A percentile compares a stretch with the other conserved stretches of the same genome.
Evolutionary conservation across 768 basidiomycete species (phyloP).

Genomic region (Auriculariales sp.): DNA sequence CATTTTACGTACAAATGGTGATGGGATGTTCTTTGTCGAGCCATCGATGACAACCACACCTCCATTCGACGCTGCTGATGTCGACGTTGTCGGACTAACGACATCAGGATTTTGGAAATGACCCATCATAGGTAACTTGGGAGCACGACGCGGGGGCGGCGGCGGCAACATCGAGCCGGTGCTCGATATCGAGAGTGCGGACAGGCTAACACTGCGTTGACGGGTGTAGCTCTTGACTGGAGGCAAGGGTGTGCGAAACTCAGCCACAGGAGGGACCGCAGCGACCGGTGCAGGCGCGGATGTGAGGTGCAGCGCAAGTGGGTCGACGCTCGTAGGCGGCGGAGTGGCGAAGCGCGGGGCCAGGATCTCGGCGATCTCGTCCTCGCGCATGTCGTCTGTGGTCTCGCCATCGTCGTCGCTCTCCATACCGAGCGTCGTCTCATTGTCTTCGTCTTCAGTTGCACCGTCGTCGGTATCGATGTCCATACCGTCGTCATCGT

Average conservation of each 20-base stretch:
- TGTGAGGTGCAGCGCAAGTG: conserved; percentile 20
- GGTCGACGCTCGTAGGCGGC: conserved; percentile 61
- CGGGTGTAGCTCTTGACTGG: conserved; percentile 46
- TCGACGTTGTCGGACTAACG: conserved; percentile 14
- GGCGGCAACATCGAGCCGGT: neutral
- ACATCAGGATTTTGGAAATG: conserved; percentile 18
- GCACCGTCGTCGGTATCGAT: conserved; percentile 23
- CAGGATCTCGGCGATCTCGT: conserved; percentile 38
- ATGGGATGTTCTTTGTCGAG: conserved; percentile 17
- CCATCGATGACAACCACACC: conserved; percentile 14
- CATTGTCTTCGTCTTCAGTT: conserved; percentile 14
- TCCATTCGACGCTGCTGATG: too few species aligned
- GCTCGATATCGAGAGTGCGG: conserved; percentile 5
- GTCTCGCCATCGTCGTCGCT: conserved; percentile 53
- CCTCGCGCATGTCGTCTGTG: conserved; percentile 76
- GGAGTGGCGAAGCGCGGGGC: conserved; percentile 44
- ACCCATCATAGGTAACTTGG: conserved; percentile 23
- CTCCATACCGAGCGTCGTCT: conserved; percentile 16
- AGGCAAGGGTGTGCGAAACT: conserved; percentile 16
- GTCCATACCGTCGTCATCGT: conserved; percentile 33
- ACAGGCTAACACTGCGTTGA: conserved; percentile 14
- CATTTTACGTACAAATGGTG: conserved; percentile 15
- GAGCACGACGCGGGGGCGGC: conserved; percentile 3
- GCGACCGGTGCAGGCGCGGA: conserved; percentile 7
- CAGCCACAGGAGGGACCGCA: conserved; percentile 12